Conservation (phyloP, 192 early-diverging fungal genomes). For the Backusella liffmaniae region DNA sequence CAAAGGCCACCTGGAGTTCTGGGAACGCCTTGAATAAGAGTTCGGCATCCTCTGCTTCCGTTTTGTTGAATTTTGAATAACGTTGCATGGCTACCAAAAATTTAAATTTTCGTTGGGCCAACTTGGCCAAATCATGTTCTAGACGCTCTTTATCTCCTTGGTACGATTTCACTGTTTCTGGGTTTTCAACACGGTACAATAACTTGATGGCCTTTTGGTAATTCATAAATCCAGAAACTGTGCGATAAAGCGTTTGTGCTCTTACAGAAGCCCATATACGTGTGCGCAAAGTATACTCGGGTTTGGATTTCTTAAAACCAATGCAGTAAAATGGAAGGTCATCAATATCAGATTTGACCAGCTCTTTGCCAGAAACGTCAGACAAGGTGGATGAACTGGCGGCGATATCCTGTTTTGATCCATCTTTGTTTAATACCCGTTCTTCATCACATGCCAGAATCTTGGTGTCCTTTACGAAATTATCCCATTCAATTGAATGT, state of each 20-base stretch:
- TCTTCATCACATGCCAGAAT: constrained; percentile 65
- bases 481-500: constrained; percentile 83
- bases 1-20: constrained; percentile 76
- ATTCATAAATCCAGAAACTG: constrained; percentile 86
- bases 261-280: constrained; percentile 88
- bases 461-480: constrained; percentile 88
- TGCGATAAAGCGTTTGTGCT: constrained; percentile 84
- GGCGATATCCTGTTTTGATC: neutral
- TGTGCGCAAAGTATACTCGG: constrained; percentile 80
- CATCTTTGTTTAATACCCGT: constrained; percentile 29
- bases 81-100: constrained; percentile 86
- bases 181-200: constrained; percentile 77
- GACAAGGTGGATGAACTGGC: constrained; percentile 24
- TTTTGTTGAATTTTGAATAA: constrained; percentile 73
- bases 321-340: constrained; percentile 80
- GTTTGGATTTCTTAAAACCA: constrained; percentile 78
- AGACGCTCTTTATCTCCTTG: constrained; percentile 64
- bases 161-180: constrained; percentile 67
- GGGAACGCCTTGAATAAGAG: constrained; percentile 76
- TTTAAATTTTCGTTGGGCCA: constrained; percentile 79
- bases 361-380: constrained; percentile 44
- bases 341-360: constrained; percentile 68
- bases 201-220: constrained; percentile 83
- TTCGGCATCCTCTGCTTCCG: constrained; percentile 73
- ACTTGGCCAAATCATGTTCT: constrained; percentile 65